Percentiles rank a stretch among this genome's conserved stretches.
phyloP scores from a whole-genome alignment of 169 alveolate species.

The Eimeria necatrix region DNA sequence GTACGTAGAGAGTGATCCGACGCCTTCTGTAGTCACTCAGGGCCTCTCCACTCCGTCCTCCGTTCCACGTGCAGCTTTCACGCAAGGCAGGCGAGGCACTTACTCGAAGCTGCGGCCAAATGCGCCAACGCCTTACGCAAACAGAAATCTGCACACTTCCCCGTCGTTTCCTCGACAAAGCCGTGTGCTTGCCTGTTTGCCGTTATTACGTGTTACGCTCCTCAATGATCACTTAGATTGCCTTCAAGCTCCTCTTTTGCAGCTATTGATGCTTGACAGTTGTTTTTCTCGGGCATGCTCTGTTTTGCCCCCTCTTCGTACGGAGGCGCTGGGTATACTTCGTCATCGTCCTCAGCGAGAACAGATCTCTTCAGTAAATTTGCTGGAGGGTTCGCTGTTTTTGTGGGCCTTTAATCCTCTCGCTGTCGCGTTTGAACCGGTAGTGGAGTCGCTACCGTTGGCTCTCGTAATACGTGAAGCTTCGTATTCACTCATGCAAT shows the following conservation, averaged over 20 bases:
- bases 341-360: slow-evolving; percentile 45
- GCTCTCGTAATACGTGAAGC: slow-evolving; percentile 66
- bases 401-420: slow-evolving; percentile 76
- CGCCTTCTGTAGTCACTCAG: background rate
- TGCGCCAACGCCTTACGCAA: background rate
- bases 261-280: slow-evolving; percentile 28
- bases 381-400: slow-evolving; percentile 29
- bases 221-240: slow-evolving; percentile 66
- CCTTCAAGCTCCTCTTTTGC: slow-evolving; percentile 77
- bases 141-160: background rate
- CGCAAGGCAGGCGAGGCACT: background rate
- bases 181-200: slow-evolving; percentile 19
- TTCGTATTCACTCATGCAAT: slow-evolving; percentile 56
- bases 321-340: background rate
- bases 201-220: slow-evolving; percentile 70
- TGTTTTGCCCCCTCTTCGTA: slow-evolving; percentile 26
- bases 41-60: background rate
- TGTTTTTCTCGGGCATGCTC: slow-evolving; percentile 48
- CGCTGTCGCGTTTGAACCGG: slow-evolving; percentile 80
- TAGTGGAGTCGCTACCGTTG: slow-evolving; percentile 58
- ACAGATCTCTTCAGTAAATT: slow-evolving; percentile 15
- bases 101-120: background rate
- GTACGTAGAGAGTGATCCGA: background rate
- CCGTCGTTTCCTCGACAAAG: slow-evolving; percentile 54
- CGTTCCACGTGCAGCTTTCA: background rate